Evolutionary conservation across 352 stramenopile species (phyloP), one percentile per base, ranked within the genome.

Genomic region (Pythium aquatile): DNA sequence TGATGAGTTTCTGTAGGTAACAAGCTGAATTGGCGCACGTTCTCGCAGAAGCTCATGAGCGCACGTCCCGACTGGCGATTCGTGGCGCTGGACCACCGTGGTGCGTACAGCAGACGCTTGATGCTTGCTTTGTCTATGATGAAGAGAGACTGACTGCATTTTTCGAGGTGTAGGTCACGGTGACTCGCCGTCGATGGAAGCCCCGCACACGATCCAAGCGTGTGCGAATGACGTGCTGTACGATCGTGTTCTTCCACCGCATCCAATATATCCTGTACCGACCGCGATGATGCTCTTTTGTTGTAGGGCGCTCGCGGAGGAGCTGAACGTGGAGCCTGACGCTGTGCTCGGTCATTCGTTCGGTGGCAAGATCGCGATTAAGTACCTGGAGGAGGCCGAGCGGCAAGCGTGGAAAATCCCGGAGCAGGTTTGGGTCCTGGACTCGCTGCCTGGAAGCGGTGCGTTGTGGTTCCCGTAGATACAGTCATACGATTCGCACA

Each of bases 21-120:
- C 68, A 93, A 93, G 58, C 73, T 91, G 55, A 93, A 93, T 49
- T 93, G 84, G 84, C 76, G 82, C 52, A 93, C 84, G 46, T 93
- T 93, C 67, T 88, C 80, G 30, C 81, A 85, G 37, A 87, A 81
- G 81, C 61, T 55, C 46, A 35, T 64, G 47, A 37, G 46, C 17
- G 58, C 58, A 6, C 30, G 48, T 4, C 58, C 58, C 20, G 76
- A 91, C 53, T 93, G 81, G 77, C 70, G 77, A 55, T 87, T 90
- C 32, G 66, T 93, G 47, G 76, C 76, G 37, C 46, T 93, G 28
- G 84, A 93, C 58, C 75, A 85, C 58, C 82, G 84, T 53, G 84
- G 83, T 93, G 26, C 58, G 69, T 28, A 30, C 8, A 16, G 10
- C 8, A 35, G 32, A 35, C 8, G 8, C 32, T 9, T 8, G 32